Conservation (phyloP, 1,284 basidiomycete genomes). For the Papiliotrema terrestris region DNA sequence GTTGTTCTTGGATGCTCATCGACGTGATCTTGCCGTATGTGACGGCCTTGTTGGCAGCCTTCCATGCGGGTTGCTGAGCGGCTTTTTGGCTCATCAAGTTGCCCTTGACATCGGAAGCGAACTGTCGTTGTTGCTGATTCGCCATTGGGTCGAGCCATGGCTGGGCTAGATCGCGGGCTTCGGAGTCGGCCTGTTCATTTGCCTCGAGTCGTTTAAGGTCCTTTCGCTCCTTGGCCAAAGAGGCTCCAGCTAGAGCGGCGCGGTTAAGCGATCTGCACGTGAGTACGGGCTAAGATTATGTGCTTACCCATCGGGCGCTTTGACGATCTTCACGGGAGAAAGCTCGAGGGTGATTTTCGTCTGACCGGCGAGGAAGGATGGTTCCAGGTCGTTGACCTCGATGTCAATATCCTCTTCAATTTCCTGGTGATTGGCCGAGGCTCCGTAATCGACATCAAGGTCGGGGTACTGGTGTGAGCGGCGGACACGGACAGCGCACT, state of each 20-base stretch:
- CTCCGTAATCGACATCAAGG: constrained; percentile 82
- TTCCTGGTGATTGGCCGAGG: constrained; percentile 73
- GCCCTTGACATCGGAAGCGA: constrained; percentile 89
- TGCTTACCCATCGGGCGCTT: constrained; percentile 74
- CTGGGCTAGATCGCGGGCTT: constrained; percentile 86
- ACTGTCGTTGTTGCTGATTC: constrained; percentile 75
- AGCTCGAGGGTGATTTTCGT: constrained; percentile 92
- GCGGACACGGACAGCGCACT: constrained; percentile 2
- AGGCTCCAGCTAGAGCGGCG: constrained; percentile 88
- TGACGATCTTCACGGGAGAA: constrained; percentile 95
- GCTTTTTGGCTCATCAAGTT: constrained; percentile 71
- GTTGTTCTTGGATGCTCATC: constrained; percentile 89
- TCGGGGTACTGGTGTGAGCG: constrained; percentile 66
- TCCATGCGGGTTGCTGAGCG: constrained; percentile 83
- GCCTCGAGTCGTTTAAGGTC: constrained; percentile 92
- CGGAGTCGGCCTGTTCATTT: constrained; percentile 90
- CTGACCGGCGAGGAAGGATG: constrained; percentile 92
- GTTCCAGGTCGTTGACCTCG: constrained; percentile 94
- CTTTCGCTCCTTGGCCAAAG: constrained; percentile 88
- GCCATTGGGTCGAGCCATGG: constrained; percentile 99
- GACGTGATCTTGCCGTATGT: constrained; percentile 87
- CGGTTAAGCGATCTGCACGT: constrained; percentile 75
- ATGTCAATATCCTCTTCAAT: constrained; percentile 96
- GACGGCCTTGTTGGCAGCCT: constrained; percentile 93
- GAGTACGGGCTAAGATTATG: background rate